These are phyloP conservation scores for Chenopodium suecicum DNA, from an alignment of 148 eudicot species.

Conservation along the genomic window DNA sequence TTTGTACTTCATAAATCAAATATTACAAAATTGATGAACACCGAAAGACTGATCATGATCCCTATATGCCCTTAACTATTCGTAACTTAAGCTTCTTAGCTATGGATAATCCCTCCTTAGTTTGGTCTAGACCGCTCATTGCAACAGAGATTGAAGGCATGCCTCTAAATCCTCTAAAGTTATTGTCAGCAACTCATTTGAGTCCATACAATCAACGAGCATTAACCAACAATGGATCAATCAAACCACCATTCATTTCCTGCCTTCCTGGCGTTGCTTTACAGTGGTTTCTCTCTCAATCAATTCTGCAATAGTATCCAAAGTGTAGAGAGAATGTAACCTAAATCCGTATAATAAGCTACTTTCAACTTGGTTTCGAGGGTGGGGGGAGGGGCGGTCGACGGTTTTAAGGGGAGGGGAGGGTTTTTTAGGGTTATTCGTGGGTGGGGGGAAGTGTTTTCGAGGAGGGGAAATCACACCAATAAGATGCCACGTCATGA, in stretches of 20 bases:
- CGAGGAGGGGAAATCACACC: too few relatives aligned
- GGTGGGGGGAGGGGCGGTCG: too few relatives aligned
- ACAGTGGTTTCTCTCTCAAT: conserved; percentile 53
- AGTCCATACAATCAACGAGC: conserved; percentile 92
- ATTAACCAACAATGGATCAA: conserved; percentile 86
- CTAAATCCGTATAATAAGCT: too few relatives aligned
- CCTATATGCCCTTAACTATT: conserved; percentile 5
- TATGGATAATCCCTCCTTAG: not conserved
- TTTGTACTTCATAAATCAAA: too few relatives aligned
- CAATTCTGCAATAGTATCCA: too few relatives aligned
- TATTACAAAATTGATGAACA: not conserved
- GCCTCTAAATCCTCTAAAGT: conserved; percentile 76
- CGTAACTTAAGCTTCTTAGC: not conserved
- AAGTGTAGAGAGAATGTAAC: too few relatives aligned
- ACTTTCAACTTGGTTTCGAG: too few relatives aligned
- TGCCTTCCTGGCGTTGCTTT: conserved; percentile 71
- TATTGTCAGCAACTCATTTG: conserved; percentile 74
- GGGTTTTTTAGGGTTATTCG: too few relatives aligned
- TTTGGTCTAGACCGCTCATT: conserved; percentile 23
- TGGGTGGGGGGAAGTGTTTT: too few relatives aligned
- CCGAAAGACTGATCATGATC: not conserved
- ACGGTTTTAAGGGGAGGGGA: too few relatives aligned
- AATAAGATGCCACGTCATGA: too few relatives aligned
- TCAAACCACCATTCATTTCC: conserved; percentile 93
- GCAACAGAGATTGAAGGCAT: conserved; percentile 56